Evolutionary conservation across 257 asterid genomes (phyloP).

Genomic region (Anisodus tanguticus): DNA sequence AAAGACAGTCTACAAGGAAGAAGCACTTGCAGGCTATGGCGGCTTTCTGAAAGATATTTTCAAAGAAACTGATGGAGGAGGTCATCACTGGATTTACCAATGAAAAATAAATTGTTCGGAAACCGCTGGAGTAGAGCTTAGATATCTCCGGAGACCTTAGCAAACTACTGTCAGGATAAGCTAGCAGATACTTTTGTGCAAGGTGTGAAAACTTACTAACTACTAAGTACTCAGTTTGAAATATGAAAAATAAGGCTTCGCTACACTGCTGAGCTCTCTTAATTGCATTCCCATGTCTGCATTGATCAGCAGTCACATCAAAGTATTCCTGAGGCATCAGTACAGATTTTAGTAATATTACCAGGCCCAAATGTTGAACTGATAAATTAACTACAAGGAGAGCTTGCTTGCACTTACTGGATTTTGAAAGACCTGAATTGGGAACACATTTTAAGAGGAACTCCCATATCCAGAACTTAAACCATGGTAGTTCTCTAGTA

Average conservation of each 20-base stretch:
- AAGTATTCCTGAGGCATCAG: conserved; percentile 4
- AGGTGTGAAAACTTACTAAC: background rate
- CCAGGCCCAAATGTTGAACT: background rate
- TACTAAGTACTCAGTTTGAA: background rate
- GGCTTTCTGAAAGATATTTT: background rate
- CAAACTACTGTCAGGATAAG: background rate
- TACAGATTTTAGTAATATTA: background rate
- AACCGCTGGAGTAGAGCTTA: background rate
- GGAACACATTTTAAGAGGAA: too few species aligned
- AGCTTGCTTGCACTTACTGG: too few species aligned
- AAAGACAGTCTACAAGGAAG: background rate
- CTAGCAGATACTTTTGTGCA: background rate
- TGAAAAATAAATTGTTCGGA: background rate
- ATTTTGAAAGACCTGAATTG: too few species aligned
- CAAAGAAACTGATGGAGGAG: background rate
- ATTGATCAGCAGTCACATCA: background rate
- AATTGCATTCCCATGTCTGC: background rate
- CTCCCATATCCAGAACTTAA: too few species aligned
- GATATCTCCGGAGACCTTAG: background rate
- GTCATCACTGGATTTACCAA: background rate
- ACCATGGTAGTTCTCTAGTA: too few species aligned
- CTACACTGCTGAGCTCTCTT: background rate
- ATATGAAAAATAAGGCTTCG: background rate
- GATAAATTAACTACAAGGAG: background rate
- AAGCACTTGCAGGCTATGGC: background rate